Percentiles rank a stretch among this genome's conserved stretches.
These are phyloP conservation scores for Neopestalotiopsis sp. DNA, from an alignment of 2,329 filamentous ascomycete species.

Conservation along the genomic window DNA sequence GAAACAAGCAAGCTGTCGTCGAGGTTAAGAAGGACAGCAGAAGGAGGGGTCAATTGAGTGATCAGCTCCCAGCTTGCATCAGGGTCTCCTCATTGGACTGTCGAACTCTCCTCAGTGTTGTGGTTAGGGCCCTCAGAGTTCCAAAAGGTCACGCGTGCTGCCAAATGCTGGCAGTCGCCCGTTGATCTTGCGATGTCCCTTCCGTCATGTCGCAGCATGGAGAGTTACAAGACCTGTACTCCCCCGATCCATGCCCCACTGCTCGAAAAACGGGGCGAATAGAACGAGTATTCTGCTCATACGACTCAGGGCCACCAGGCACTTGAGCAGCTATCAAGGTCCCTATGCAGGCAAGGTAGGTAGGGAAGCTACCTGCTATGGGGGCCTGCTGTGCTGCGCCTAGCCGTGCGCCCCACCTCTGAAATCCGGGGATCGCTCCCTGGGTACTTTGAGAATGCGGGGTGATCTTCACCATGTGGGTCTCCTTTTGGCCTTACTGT, in stretches of 20 bases:
- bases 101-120: background rate
- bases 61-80: constrained; percentile 17
- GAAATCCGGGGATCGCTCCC: constrained; percentile 14
- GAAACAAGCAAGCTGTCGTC: constrained; percentile 2
- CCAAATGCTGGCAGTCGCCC: constrained; percentile 7
- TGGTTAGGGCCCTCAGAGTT: background rate
- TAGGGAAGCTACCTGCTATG: background rate
- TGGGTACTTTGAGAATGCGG: constrained; percentile 13
- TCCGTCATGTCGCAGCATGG: constrained; percentile 18
- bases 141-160: constrained; percentile 16
- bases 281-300: background rate
- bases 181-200: constrained; percentile 19
- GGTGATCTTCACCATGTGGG: constrained; percentile 13
- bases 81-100: constrained; percentile 17
- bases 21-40: constrained; percentile 8
- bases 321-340: background rate
- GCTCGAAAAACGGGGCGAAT: background rate
- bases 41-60: constrained; percentile 18
- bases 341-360: background rate
- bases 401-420: constrained; percentile 11
- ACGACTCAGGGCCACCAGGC: constrained; percentile 16
- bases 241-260: background rate
- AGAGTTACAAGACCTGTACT: constrained; percentile 7
- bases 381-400: background rate
- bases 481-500: background rate